Conservation (phyloP, 768 basidiomycete genomes). For the Pholiota molesta region DNA sequence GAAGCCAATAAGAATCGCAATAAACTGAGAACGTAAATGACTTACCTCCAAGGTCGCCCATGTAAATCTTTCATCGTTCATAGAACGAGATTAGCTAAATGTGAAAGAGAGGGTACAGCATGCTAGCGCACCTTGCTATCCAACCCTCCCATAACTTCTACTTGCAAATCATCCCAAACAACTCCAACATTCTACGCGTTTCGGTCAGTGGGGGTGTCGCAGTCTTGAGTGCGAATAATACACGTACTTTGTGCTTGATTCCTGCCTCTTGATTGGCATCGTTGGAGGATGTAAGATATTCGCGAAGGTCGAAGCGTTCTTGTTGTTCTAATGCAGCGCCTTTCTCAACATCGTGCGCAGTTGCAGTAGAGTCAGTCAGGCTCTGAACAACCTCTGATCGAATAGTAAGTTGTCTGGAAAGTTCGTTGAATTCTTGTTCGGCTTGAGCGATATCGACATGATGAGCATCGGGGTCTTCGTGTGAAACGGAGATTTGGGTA, state of each 20-base stretch:
- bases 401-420: conserved; percentile 45
- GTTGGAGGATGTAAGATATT: conserved; percentile 68
- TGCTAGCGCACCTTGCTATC: conserved; percentile 51
- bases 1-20: not conserved
- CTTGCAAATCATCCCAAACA: conserved; percentile 71
- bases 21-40: conserved; percentile 8
- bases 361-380: conserved; percentile 31
- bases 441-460: conserved; percentile 56
- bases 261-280: conserved; percentile 67
- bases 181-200: conserved; percentile 64
- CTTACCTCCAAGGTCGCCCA: conserved; percentile 63
- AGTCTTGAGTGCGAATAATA: not conserved
- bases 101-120: too few relatives aligned
- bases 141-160: conserved; percentile 57
- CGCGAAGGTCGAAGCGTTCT: conserved; percentile 61
- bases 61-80: conserved; percentile 45
- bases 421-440: conserved; percentile 57
- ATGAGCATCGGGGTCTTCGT: conserved; percentile 15
- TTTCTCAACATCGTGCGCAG: conserved; percentile 45
- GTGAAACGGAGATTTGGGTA: not conserved
- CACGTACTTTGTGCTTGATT: conserved; percentile 61
- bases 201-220: too few relatives aligned
- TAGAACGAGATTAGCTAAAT: not conserved
- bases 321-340: conserved; percentile 29
- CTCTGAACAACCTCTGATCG: conserved; percentile 26